These are phyloP conservation scores for Andrographis paniculata DNA, from an alignment of 305 asterid species.

Conservation along the genomic window DNA sequence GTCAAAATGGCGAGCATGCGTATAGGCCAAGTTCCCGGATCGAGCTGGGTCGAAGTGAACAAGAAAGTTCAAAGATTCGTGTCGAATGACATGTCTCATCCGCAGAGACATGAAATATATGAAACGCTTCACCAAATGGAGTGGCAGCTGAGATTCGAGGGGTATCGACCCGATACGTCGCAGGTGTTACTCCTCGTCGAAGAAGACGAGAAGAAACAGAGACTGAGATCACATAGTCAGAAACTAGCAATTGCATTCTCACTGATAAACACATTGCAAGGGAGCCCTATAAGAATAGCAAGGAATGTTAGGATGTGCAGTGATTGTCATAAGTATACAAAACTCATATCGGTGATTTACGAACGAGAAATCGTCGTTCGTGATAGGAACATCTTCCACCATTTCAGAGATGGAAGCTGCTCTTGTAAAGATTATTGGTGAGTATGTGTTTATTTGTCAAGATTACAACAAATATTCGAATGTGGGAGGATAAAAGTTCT, in stretches of 20 bases:
- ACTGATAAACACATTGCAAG: conserved; percentile 34
- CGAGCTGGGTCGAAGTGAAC: conserved; percentile 47
- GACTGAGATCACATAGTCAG: conserved; percentile 59
- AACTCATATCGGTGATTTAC: conserved; percentile 54
- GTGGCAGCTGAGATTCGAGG: conserved; percentile 82
- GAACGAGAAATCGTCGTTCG: conserved; percentile 50
- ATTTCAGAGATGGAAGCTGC: conserved; percentile 67
- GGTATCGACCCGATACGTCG: conserved; percentile 60
- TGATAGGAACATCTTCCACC: conserved; percentile 68
- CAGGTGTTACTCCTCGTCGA: conserved; percentile 44
- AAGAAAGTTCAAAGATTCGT: conserved; percentile 47
- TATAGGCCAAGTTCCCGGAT: conserved; percentile 39
- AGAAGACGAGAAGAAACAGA: conserved; percentile 62
- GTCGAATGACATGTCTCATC: conserved; percentile 42
- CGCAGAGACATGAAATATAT: conserved; percentile 29
- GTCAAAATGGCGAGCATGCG: conserved; percentile 35
- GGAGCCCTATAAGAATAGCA: conserved; percentile 46
- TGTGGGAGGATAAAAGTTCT: background rate
- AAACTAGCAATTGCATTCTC: conserved; percentile 79
- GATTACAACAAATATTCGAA: background rate
- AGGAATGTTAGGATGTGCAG: conserved; percentile 83
- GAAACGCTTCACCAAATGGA: conserved; percentile 89
- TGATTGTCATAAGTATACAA: conserved; percentile 73
- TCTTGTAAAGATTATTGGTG: conserved; percentile 82
- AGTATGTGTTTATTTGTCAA: conserved; percentile 17